phyloP scores from a whole-genome alignment of 2,329 filamentous ascomycete genomes.

The Pezicula carpinea region DNA sequence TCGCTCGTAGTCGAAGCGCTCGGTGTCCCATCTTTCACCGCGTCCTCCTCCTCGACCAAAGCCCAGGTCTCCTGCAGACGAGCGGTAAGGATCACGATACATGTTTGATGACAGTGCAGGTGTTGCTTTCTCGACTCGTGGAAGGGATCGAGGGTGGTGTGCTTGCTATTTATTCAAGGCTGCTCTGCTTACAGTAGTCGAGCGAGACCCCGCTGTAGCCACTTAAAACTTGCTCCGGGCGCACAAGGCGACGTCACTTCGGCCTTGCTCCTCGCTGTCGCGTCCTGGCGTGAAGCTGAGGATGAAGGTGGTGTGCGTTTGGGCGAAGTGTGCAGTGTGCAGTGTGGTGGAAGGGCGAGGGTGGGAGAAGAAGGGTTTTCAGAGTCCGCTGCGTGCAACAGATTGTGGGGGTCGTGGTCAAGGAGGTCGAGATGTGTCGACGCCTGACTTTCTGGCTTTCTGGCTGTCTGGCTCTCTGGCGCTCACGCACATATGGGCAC shows the following conservation, averaged over 20 bases:
- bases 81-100: conserved; percentile 29
- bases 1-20: conserved; percentile 44
- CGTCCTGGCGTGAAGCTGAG: background rate
- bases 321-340: too few relatives aligned
- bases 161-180: background rate
- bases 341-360: background rate
- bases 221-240: background rate
- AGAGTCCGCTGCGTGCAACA: background rate
- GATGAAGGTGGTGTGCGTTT: background rate
- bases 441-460: background rate
- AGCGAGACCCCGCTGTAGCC: conserved; percentile 1
- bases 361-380: conserved; percentile 1
- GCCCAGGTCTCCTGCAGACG: conserved; percentile 31
- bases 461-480: too few relatives aligned
- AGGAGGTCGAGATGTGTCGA: background rate
- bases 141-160: background rate
- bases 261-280: background rate
- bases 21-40: conserved; percentile 47
- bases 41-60: conserved; percentile 24
- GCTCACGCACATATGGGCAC: too few relatives aligned
- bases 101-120: conserved; percentile 9
- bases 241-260: background rate
- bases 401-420: background rate
- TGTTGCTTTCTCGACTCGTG: background rate
- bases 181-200: conserved; percentile 1